Conservation (phyloP, 208 protist species). For the Borovskyia barvae region DNA sequence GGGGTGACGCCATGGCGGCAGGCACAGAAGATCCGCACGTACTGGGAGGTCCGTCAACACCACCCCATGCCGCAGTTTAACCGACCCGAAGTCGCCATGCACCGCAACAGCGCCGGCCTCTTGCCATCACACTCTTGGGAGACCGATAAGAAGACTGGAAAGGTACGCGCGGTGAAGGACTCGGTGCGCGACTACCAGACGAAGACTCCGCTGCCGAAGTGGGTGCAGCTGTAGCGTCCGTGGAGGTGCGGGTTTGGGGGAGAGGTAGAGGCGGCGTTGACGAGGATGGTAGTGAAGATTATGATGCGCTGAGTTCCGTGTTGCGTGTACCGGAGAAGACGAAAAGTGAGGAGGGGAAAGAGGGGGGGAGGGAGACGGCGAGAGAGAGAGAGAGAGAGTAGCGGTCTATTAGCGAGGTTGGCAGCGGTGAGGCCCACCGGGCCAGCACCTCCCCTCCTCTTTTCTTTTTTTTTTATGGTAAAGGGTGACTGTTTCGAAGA, state of each 20-base stretch:
- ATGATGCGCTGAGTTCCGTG: no score
- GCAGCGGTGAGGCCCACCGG: no score
- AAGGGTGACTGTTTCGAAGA: no score
- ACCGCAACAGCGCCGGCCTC: conserved; percentile 81
- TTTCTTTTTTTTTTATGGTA: no score
- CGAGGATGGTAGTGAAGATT: no score
- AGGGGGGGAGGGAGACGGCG: background rate
- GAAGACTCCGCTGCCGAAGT: conserved; percentile 75
- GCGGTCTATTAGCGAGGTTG: no score
- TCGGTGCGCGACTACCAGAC: conserved; percentile 90
- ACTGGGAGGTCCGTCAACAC: conserved; percentile 88
- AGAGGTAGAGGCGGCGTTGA: background rate
- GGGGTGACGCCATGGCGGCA: conserved; percentile 88
- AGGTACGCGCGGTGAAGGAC: conserved; percentile 89
- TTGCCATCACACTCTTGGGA: conserved; percentile 87
- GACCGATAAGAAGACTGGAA: conserved; percentile 91
- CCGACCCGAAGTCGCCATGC: conserved; percentile 84
- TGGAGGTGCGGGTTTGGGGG: background rate
- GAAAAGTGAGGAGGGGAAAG: no score
- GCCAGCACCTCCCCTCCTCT: no score
- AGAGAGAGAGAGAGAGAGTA: no score
- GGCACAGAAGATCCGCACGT: conserved; percentile 89
- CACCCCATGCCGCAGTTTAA: conserved; percentile 92
- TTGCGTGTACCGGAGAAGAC: no score
- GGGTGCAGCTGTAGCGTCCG: conserved; percentile 87